phyloP scores from a whole-genome alignment of 179 eudicot species.

The Carnegiea gigantea region DNA sequence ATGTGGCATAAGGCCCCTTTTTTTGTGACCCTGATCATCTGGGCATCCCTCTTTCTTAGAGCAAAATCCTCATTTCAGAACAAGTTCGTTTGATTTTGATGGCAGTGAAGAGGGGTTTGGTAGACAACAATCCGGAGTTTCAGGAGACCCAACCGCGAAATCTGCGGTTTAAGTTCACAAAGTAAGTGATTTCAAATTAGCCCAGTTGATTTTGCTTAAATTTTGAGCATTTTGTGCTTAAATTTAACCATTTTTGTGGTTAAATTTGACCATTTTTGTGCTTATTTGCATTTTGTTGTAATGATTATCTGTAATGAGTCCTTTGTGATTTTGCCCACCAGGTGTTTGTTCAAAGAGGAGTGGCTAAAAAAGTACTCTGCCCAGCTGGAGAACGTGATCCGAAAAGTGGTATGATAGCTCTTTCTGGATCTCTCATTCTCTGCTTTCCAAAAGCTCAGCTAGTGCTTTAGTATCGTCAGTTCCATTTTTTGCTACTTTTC shows the following conservation, averaged over 20 bases:
- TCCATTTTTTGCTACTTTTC: background rate
- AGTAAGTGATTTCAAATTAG: background rate
- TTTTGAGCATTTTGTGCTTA: background rate
- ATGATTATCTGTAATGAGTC: background rate
- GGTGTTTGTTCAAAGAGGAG: conserved; percentile 21
- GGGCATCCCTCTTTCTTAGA: background rate
- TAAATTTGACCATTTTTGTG: too few relatives aligned
- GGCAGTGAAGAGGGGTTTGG: conserved; percentile 19
- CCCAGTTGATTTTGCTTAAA: background rate
- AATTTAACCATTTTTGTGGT: background rate
- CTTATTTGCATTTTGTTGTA: background rate
- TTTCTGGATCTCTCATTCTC: background rate
- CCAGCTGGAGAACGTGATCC: conserved; percentile 25
- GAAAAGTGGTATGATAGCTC: conserved; percentile 27
- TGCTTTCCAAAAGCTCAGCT: background rate
- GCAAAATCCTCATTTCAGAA: background rate
- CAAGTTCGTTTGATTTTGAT: background rate
- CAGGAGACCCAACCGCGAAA: conserved; percentile 6
- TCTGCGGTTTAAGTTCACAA: conserved; percentile 5
- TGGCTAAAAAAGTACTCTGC: conserved; percentile 18
- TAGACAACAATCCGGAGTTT: background rate
- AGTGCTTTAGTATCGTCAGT: background rate
- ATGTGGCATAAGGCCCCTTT: too few relatives aligned
- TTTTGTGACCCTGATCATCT: background rate
- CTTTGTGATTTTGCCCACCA: background rate